These are phyloP conservation scores for Aspergillus asperescens DNA, from an alignment of 495 filamentous ascomycete species.

Conservation along the genomic window DNA sequence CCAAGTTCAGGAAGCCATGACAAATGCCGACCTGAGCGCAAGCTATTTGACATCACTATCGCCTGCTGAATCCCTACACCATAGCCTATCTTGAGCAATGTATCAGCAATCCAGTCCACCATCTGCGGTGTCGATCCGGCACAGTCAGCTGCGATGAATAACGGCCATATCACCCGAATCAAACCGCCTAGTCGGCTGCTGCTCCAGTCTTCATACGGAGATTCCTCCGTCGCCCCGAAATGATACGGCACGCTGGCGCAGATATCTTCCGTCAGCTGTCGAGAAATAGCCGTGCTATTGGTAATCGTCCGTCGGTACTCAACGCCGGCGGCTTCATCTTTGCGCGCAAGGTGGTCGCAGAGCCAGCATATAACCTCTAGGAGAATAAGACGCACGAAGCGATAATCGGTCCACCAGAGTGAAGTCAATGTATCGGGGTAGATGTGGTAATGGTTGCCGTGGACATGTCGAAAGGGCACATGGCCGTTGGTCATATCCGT, in stretches of 20 bases:
- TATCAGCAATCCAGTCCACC: slow-evolving; percentile 3
- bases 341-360: not conserved
- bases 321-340: not conserved
- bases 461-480: not conserved
- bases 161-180: slow-evolving; percentile 6
- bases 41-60: slow-evolving; percentile 1
- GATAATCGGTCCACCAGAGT: slow-evolving; percentile 10
- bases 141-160: slow-evolving; percentile 8
- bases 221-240: not conserved
- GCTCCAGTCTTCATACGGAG: not conserved
- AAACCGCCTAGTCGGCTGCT: not conserved
- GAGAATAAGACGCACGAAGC: slow-evolving; percentile 8
- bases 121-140: not conserved
- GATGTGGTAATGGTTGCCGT: slow-evolving; percentile 6
- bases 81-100: slow-evolving; percentile 6
- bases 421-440: slow-evolving; percentile 1
- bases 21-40: not conserved
- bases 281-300: not conserved
- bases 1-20: slow-evolving; percentile 1
- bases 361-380: slow-evolving; percentile 1
- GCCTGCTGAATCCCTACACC: slow-evolving; percentile 6
- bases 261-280: slow-evolving; percentile 5
- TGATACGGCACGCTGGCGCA: slow-evolving; percentile 6
- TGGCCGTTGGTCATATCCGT: not conserved
- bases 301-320: not conserved